Evolutionary conservation across 164 flowering plant genomes (phyloP), one percentile per base, ranked within the genome.

Genomic region (Macadamia integrifolia): DNA sequence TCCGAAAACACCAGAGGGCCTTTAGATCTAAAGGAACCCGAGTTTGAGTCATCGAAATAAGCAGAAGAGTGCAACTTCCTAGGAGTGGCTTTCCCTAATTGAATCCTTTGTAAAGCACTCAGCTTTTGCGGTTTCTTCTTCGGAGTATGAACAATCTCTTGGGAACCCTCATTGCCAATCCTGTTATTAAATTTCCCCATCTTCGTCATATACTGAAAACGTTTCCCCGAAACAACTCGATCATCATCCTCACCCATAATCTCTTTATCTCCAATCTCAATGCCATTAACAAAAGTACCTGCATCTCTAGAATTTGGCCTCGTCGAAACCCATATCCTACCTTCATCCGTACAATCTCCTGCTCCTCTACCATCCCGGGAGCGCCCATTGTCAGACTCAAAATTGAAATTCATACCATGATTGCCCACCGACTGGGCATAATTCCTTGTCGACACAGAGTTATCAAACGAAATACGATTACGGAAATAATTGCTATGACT

Each of bases 81-180:
- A 58, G 52, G 52, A 64, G 6, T 61, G 53, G 80, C 72, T n/a
- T 78, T 83, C 13, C 75, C 78, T 60, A 61, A 62, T 55, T 85
- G 86, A 62, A 90, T 74, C 78, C 98, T 85, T 6, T 77, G 78
- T 44, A 85, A 59, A n/a, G 83, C 94, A 84, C 89, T 87, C 71
- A 76, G 83, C 73, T 82, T 87, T 73, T 79, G 86, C 23, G 67
- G 6, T 65, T 77, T 81, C 79, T 81, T 83, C 69, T 69, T 73
- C 13, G 66, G 68, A 66, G 79, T 72, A 53, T 66, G 67, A 58
- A 59, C 49, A 66, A 55, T 67, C 44, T 79, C 84, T 62, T 69
- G 62, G 53, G 65, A 58, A 58, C 67, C 71, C 42, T 75, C 81
- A 65, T 75, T 65, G 15, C 30, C 69, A 7, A 77, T 74, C 29